phyloP scores from a whole-genome alignment of 306 rosid genomes.

The Inga oerstediana region DNA sequence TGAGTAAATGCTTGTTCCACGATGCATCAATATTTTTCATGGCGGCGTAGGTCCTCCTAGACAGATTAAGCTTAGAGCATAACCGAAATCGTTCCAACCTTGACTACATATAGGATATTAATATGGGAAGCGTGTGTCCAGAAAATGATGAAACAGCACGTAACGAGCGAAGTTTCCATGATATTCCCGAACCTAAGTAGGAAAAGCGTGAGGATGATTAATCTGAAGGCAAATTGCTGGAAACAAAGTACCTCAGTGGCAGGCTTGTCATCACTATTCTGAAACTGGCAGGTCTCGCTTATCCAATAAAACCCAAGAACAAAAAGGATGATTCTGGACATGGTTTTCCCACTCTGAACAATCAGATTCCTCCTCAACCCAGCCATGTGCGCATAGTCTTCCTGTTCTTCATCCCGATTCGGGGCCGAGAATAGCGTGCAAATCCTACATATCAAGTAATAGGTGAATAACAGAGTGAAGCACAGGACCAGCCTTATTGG shows the following conservation, averaged over 20 bases:
- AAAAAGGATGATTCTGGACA: slow-evolving; percentile 81
- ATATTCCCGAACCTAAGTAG: background rate
- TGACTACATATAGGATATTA: background rate
- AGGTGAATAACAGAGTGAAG: slow-evolving; percentile 48
- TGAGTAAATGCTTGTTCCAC: background rate
- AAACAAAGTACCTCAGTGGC: slow-evolving; percentile 46
- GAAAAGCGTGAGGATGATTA: background rate
- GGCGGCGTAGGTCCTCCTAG: background rate
- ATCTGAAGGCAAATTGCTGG: background rate
- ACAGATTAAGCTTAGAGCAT: background rate
- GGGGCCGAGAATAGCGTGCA: slow-evolving; percentile 71
- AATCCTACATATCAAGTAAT: slow-evolving; percentile 76
- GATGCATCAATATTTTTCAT: background rate
- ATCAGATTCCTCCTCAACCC: slow-evolving; percentile 82
- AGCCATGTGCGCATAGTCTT: slow-evolving; percentile 78
- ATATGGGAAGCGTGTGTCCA: background rate
- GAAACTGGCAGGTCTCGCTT: slow-evolving; percentile 38
- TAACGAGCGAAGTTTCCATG: background rate
- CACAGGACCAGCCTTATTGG: slow-evolving; percentile 67
- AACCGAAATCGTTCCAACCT: background rate
- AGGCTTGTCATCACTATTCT: slow-evolving; percentile 25
- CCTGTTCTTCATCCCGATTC: slow-evolving; percentile 77
- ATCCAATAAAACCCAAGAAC: slow-evolving; percentile 96
- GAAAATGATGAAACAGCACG: background rate
- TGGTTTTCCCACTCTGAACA: slow-evolving; percentile 58